phyloP scores from a whole-genome alignment of 2,329 filamentous ascomycete genomes.

The Pseudogymnoascus sp. region DNA sequence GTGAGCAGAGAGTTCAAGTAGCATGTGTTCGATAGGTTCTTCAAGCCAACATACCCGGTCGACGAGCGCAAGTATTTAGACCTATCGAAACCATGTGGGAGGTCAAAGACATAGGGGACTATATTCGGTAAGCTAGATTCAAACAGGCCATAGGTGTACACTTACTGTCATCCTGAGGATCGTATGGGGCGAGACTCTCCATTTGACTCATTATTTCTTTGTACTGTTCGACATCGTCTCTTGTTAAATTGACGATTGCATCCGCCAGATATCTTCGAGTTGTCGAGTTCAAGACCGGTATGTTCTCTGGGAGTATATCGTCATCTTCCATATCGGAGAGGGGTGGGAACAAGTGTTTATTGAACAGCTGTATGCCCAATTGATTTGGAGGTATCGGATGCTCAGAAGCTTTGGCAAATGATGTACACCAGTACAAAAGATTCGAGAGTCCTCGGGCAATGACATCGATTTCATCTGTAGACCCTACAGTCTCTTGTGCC shows the following conservation, averaged over 20 bases:
- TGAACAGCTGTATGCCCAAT: constrained; percentile 48
- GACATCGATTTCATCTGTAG: constrained; percentile 27
- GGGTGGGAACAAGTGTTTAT: constrained; percentile 59
- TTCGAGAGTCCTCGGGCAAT: constrained; percentile 32
- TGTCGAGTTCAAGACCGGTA: constrained; percentile 43
- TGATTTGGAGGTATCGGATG: constrained; percentile 12
- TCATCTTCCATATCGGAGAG: constrained; percentile 29
- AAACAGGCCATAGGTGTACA: constrained; percentile 14
- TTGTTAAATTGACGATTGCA: constrained; percentile 50
- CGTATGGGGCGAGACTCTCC: constrained; percentile 43
- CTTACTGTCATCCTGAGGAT: constrained; percentile 35
- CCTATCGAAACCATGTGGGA: constrained; percentile 56
- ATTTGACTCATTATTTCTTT: constrained; percentile 45
- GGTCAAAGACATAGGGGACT: constrained; percentile 53
- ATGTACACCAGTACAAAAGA: constrained; percentile 28
- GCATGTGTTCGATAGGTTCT: constrained; percentile 90
- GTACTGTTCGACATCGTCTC: constrained; percentile 43
- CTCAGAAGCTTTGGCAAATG: constrained; percentile 20
- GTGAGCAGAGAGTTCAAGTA: constrained; percentile 93
- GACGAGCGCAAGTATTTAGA: constrained; percentile 61
- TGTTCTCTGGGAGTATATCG: constrained; percentile 20
- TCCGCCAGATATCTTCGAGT: constrained; percentile 55
- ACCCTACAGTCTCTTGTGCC: constrained; percentile 33
- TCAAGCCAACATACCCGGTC: constrained; percentile 81
- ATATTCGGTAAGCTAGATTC: constrained; percentile 20